A percentile compares a stretch with the other conserved stretches of the same genome.
These are phyloP conservation scores for Helotiales sp. DNA, from an alignment of 2,329 filamentous ascomycete genomes.

Conservation along the genomic window DNA sequence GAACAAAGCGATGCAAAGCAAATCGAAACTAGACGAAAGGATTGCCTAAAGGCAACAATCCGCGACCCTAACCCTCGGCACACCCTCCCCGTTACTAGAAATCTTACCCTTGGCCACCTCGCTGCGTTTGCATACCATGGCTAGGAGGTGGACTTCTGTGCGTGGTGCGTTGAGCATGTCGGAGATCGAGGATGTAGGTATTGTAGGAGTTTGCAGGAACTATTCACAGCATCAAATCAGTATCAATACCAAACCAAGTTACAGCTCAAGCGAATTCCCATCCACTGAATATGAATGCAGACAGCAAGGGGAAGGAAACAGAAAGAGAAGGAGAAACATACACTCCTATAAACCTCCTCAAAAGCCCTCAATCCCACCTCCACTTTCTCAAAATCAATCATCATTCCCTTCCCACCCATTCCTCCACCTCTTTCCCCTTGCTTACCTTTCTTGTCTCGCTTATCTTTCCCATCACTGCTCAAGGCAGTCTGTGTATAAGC, in stretches of 20 bases:
- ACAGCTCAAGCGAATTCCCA: too few relatives aligned
- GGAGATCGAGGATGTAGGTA: too few relatives aligned
- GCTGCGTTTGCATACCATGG: constrained; percentile 26
- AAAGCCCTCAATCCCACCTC: constrained; percentile 25
- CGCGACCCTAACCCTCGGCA: neutral
- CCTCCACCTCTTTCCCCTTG: neutral
- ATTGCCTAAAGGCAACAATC: neutral
- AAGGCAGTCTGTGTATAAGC: neutral
- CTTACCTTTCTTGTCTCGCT: neutral
- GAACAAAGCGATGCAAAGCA: neutral
- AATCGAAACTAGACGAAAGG: too few relatives aligned
- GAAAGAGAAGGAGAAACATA: constrained; percentile 1
- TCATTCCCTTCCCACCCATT: neutral
- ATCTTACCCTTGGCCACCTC: constrained; percentile 13
- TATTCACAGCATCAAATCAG: too few relatives aligned
- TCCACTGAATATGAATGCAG: too few relatives aligned
- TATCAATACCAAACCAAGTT: too few relatives aligned
- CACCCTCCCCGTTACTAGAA: neutral
- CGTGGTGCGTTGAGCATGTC: neutral
- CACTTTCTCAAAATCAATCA: constrained; percentile 26
- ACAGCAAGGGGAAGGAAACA: neutral
- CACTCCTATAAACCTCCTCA: constrained; percentile 24
- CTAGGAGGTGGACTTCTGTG: constrained; percentile 30
- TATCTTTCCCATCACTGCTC: neutral
- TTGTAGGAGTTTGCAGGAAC: too few relatives aligned